These are phyloP conservation scores for Stentor coeruleus DNA, from an alignment of 73 alveolate species.

Conservation along the genomic window DNA sequence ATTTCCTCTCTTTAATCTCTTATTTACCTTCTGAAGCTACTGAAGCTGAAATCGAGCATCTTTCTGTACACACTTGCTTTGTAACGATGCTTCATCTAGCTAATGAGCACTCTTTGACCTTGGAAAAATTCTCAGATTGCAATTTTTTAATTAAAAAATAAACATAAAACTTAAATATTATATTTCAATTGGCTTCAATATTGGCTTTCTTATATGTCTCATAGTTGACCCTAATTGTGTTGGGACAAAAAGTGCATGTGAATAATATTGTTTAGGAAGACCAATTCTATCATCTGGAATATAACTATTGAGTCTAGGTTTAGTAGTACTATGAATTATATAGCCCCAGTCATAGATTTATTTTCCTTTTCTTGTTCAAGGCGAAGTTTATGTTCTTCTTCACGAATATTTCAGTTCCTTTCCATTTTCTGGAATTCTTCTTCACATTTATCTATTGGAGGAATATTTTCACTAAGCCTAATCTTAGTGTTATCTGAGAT, in stretches of 20 bases:
- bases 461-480: constrained; percentile 77
- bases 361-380: constrained; percentile 65
- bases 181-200: background rate
- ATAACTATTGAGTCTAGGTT: constrained; percentile 86
- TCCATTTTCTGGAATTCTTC: constrained; percentile 71
- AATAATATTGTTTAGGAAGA: constrained; percentile 84
- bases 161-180: no score
- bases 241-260: constrained; percentile 89
- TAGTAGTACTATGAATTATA: constrained; percentile 81
- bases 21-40: background rate
- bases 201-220: constrained; percentile 18
- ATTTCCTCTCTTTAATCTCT: background rate
- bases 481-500: constrained; percentile 61
- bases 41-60: background rate
- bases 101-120: constrained; percentile 33
- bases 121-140: constrained; percentile 22
- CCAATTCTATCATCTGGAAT: constrained; percentile 83
- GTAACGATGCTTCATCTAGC: constrained; percentile 50
- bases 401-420: constrained; percentile 56
- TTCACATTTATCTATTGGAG: constrained; percentile 89
- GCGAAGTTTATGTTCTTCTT: constrained; percentile 62
- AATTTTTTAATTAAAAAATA: background rate
- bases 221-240: constrained; percentile 88
- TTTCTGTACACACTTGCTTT: constrained; percentile 39
- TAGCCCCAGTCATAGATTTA: constrained; percentile 58